Evolutionary conservation across 805 yeast species (phyloP).

Genomic region (Zygosaccharomyces gambellarensis): DNA sequence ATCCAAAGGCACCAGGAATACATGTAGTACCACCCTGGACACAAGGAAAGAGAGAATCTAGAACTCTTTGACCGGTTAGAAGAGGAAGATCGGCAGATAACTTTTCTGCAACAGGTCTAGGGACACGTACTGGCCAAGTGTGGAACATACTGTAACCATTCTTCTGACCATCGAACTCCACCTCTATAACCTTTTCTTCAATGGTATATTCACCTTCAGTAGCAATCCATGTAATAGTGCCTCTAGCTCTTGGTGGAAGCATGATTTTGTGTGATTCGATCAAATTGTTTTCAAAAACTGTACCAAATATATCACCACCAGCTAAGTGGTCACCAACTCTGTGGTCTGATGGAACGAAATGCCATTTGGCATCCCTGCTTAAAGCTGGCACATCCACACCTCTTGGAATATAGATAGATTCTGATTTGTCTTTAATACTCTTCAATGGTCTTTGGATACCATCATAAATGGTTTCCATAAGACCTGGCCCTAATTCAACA

Average conservation of each 20-base stretch:
- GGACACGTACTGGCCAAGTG: slow-evolving; percentile 99
- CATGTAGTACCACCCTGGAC: slow-evolving; percentile 99
- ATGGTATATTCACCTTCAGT: slow-evolving; percentile 86
- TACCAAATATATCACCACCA: slow-evolving; percentile 97
- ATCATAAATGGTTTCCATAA: slow-evolving; percentile 98
- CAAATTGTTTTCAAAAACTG: slow-evolving; percentile 89
- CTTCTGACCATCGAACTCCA: slow-evolving; percentile 87
- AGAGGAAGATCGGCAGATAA: slow-evolving; percentile 90
- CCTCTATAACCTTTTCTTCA: slow-evolving; percentile 84
- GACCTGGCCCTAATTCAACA: slow-evolving; percentile 98
- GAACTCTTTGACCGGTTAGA: slow-evolving; percentile 97
- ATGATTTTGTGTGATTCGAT: slow-evolving; percentile 88
- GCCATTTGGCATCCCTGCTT: slow-evolving; percentile 74
- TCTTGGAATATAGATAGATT: slow-evolving; percentile 96
- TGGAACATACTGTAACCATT: slow-evolving; percentile 88
- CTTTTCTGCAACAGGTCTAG: slow-evolving; percentile 96
- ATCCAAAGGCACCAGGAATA: slow-evolving; percentile 99
- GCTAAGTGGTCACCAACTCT: slow-evolving; percentile 95
- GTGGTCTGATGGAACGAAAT: slow-evolving; percentile 67
- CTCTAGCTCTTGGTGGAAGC: slow-evolving; percentile 97
- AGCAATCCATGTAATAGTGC: slow-evolving; percentile 88
- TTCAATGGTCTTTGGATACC: slow-evolving; percentile 99
- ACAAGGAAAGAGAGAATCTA: slow-evolving; percentile 96
- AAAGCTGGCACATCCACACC: slow-evolving; percentile 98
- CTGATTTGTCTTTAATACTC: slow-evolving; percentile 80